Conservation (phyloP, 257 asterid genomes). For the Jacaranda mimosifolia region DNA sequence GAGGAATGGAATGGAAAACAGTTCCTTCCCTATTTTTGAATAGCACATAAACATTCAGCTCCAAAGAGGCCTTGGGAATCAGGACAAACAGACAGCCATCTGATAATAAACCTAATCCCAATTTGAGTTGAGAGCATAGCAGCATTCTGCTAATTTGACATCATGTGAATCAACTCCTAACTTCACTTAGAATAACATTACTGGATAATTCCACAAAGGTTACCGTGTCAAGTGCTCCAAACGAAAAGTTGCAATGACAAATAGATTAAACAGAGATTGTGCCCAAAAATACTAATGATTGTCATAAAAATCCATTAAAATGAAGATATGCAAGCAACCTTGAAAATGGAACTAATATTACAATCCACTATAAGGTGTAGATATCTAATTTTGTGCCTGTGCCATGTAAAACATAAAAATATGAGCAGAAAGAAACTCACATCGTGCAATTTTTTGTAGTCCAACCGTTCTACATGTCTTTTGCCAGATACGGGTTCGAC, state of each 20-base stretch:
- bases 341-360: constrained; percentile 5
- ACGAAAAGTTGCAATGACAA: constrained; percentile 6
- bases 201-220: neutral
- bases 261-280: neutral
- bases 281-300: neutral
- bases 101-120: constrained; percentile 2
- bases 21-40: constrained; percentile 2
- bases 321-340: constrained; percentile 22
- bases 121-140: neutral
- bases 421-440: constrained; percentile 64
- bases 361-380: constrained; percentile 1
- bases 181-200: constrained; percentile 1
- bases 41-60: constrained; percentile 1
- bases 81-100: neutral
- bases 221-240: constrained; percentile 12
- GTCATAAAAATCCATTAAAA: neutral
- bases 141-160: constrained; percentile 1
- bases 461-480: constrained; percentile 79
- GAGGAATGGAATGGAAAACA: neutral
- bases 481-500: constrained; percentile 60
- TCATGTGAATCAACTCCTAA: constrained; percentile 15
- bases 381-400: constrained; percentile 4
- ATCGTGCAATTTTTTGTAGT: constrained; percentile 81
- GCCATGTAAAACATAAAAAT: constrained; percentile 22
- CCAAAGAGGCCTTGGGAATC: neutral